These are phyloP conservation scores for Stephania yunnanensis DNA, from an alignment of 164 flowering plant genomes.

Conservation along the genomic window DNA sequence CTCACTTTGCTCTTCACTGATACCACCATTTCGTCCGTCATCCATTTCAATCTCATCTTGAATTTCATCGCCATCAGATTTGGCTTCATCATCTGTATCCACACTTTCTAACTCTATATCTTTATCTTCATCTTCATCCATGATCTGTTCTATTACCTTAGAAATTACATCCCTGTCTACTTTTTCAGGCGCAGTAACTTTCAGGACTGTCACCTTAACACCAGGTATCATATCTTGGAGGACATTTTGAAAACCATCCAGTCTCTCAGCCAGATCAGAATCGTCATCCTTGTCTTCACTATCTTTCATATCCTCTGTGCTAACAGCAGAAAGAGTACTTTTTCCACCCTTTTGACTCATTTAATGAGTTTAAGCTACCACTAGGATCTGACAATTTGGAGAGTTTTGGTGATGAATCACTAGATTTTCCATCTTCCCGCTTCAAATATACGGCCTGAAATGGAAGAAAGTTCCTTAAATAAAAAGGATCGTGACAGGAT, in stretches of 20 bases:
- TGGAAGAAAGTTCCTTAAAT: conserved; percentile 14
- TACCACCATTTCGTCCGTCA: conserved; percentile 25
- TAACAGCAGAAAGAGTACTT: conserved; percentile 32
- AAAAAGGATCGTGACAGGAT: background rate
- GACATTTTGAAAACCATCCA: conserved; percentile 50
- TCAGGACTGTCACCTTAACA: conserved; percentile 65
- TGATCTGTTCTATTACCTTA: conserved; percentile 64
- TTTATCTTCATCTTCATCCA: conserved; percentile 59
- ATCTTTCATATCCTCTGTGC: conserved; percentile 46
- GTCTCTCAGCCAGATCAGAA: conserved; percentile 45
- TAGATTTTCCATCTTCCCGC: conserved; percentile 29
- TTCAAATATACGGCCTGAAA: conserved; percentile 86
- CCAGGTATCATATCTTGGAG: conserved; percentile 85
- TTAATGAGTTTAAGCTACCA: conserved; percentile 28
- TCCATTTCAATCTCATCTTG: conserved; percentile 45
- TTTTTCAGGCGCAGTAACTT: conserved; percentile 61
- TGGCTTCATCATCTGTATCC: conserved; percentile 45
- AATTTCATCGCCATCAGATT: conserved; percentile 39
- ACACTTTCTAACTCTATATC: conserved; percentile 41
- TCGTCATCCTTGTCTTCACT: conserved; percentile 53
- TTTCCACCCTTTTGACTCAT: conserved; percentile 41
- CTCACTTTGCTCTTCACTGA: conserved; percentile 31
- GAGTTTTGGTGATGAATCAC: conserved; percentile 26
- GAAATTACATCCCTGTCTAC: conserved; percentile 61
- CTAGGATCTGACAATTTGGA: conserved; percentile 28